These are phyloP conservation scores for Calonectria honghensis DNA, from an alignment of 2,329 filamentous ascomycete genomes.

Conservation along the genomic window DNA sequence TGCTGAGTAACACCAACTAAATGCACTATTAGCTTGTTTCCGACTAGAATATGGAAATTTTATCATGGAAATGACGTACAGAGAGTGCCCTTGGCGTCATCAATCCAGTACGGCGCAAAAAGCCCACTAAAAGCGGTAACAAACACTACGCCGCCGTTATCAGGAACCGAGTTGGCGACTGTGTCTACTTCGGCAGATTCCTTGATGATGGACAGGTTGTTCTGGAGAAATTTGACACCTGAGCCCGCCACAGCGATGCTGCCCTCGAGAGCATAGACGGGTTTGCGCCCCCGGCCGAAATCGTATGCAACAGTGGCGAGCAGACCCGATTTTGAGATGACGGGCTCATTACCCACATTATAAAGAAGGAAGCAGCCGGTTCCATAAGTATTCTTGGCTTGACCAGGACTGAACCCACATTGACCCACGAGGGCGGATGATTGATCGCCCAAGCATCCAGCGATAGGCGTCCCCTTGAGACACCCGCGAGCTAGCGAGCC, in stretches of 20 bases:
- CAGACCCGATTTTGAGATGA: slow-evolving; percentile 88
- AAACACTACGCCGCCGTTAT: slow-evolving; percentile 90
- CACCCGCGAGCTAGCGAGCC: slow-evolving; percentile 79
- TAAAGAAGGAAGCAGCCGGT: slow-evolving; percentile 93
- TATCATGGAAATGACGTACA: slow-evolving; percentile 69
- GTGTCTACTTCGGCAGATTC: slow-evolving; percentile 69
- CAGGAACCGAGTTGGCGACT: slow-evolving; percentile 72
- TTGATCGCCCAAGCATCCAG: slow-evolving; percentile 91
- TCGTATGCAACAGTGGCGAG: slow-evolving; percentile 92
- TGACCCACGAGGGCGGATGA: slow-evolving; percentile 91
- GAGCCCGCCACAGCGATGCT: slow-evolving; percentile 89
- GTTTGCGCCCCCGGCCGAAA: slow-evolving; percentile 76
- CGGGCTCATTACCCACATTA: slow-evolving; percentile 89
- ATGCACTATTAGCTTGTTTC: slow-evolving; percentile 24
- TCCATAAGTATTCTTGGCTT: slow-evolving; percentile 93
- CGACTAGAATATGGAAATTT: background rate
- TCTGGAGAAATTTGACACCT: slow-evolving; percentile 83
- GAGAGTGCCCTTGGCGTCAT: slow-evolving; percentile 91
- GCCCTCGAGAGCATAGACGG: slow-evolving; percentile 88
- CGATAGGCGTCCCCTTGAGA: slow-evolving; percentile 82
- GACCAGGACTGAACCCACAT: slow-evolving; percentile 86
- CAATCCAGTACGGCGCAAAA: slow-evolving; percentile 96
- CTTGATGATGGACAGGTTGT: slow-evolving; percentile 78
- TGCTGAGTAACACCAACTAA: slow-evolving; percentile 88
- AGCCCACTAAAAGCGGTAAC: slow-evolving; percentile 94